Evolutionary conservation across 495 filamentous ascomycete genomes (phyloP).

Genomic region (Parathielavia hyrcaniae): DNA sequence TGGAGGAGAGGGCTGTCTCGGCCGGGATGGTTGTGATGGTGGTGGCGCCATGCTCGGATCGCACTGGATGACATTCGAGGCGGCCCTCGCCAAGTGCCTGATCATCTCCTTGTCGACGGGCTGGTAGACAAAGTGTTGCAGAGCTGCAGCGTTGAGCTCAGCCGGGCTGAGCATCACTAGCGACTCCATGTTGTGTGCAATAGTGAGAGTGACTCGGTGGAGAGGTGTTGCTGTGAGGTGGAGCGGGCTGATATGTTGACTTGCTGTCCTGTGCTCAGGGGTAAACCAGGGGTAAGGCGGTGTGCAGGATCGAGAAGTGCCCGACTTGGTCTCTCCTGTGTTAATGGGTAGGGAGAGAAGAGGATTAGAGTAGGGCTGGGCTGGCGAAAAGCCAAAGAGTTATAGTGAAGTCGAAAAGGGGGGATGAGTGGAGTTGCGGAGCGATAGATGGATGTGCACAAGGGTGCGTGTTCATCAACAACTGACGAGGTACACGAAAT

Average conservation of each 20-base stretch:
- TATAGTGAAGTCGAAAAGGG: conserved; percentile 7
- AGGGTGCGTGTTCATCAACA: conserved; percentile 15
- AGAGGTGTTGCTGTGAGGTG: background rate
- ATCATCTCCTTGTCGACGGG: conserved; percentile 84
- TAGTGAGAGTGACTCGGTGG: conserved; percentile 16
- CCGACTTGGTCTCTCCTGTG: conserved; percentile 13
- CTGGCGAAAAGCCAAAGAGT: conserved; percentile 22
- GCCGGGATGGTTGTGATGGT: conserved; percentile 21
- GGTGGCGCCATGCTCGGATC: conserved; percentile 52
- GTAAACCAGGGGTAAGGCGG: background rate
- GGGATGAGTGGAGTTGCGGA: background rate
- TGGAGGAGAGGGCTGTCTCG: conserved; percentile 56
- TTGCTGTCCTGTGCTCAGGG: background rate
- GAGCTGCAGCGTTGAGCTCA: conserved; percentile 67
- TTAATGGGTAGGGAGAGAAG: background rate
- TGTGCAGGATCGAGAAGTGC: conserved; percentile 14
- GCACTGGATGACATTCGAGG: conserved; percentile 84
- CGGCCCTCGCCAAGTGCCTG: conserved; percentile 72
- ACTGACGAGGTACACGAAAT: conserved; percentile 20
- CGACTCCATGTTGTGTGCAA: conserved; percentile 33
- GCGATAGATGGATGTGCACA: conserved; percentile 18
- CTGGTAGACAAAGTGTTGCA: conserved; percentile 81
- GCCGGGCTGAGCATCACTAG: conserved; percentile 33
- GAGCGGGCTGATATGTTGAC: conserved; percentile 10
- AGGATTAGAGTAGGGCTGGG: conserved; percentile 5